These are phyloP conservation scores for Pontederia paniculata DNA, from an alignment of 176 grass and related monocot genomes.

Conservation along the genomic window DNA sequence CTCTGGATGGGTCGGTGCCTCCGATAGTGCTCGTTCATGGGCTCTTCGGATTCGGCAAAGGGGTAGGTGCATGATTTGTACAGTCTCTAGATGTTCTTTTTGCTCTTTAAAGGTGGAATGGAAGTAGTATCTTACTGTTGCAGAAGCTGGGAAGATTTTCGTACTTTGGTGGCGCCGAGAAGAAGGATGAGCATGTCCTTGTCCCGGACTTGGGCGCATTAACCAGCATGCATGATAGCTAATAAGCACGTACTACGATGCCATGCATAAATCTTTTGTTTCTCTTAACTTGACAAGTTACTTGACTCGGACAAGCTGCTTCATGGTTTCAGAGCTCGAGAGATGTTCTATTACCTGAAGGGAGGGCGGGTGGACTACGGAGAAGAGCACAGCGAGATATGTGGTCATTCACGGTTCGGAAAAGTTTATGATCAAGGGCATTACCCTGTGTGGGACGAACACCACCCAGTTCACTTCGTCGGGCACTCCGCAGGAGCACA, in stretches of 20 bases:
- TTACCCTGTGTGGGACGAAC: constrained; percentile 62
- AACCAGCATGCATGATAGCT: constrained; percentile 75
- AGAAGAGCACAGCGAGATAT: too few relatives aligned
- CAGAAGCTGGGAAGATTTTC: constrained; percentile 70
- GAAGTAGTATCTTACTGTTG: neutral
- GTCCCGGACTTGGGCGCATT: constrained; percentile 74
- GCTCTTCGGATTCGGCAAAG: constrained; percentile 82
- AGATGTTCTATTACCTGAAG: constrained; percentile 84
- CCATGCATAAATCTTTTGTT: neutral
- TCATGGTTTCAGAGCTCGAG: constrained; percentile 33
- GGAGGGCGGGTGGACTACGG: constrained; percentile 77
- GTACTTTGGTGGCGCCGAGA: constrained; percentile 85
- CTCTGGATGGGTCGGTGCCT: constrained; percentile 27
- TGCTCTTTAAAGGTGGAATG: neutral
- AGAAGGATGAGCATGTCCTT: constrained; percentile 70
- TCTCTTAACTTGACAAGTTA: neutral
- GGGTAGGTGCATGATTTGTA: constrained; percentile 18
- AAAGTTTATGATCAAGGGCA: constrained; percentile 48
- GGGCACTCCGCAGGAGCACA: too few relatives aligned
- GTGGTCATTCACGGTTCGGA: constrained; percentile 52
- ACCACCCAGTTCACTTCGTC: too few relatives aligned
- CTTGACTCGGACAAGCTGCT: neutral
- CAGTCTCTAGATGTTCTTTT: neutral
- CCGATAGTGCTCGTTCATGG: constrained; percentile 87
- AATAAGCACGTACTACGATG: too few relatives aligned